Evolutionary conservation across 2,329 filamentous ascomycete species (phyloP), one percentile per base, ranked within the genome.

Genomic region (Diaporthe destruens): DNA sequence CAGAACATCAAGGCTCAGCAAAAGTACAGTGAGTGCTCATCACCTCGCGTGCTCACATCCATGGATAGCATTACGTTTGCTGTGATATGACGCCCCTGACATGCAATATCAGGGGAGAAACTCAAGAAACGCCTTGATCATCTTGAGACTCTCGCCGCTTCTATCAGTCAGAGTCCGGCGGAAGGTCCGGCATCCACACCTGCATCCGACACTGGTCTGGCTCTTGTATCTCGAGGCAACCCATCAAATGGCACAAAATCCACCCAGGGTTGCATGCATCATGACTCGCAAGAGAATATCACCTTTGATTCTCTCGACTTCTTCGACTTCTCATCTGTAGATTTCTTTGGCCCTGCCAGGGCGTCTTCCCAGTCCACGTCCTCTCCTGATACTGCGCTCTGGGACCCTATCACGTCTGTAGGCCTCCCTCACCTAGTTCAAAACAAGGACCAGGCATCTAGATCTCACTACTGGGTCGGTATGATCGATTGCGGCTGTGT

Each of bases 1-100:
- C 76, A 78, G 70, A 78, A 78, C 20, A 69, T 77, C 16, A 74
- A 75, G 54, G 76, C 76, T 9, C 76, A 78, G 56, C 74, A 75
- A 69, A 77, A 76, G 42, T 78, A 78, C 53, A 73, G 76, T 78
- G 47, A 74, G 76, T 75, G 8, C 1, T 36, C 9, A 25, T 16
- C 25, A 3, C 3, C 20, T 16, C n/a, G 49, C 8, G 18, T 69
- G 1, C 29, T 49, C n/a, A n/a, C n/a, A n/a, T n/a, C n/a, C n/a
- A n/a, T 3, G 5, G 9, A 14, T 53, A 16, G 2, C 6, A 23
- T 6, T 0, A n/a, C 1, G 18, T 23, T 11, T 1, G 5, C 6
- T n/a, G 16, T 2, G 5, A 6, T 63, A 6, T 12, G 1, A 29
- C 0, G 11, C 23, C 29, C 25, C 61, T 54, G 1, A 69, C 1